Percentiles rank a stretch among this genome's conserved stretches.
Conservation (phyloP, 148 eudicot genomes). For the Chenopodium berlandieri region DNA sequence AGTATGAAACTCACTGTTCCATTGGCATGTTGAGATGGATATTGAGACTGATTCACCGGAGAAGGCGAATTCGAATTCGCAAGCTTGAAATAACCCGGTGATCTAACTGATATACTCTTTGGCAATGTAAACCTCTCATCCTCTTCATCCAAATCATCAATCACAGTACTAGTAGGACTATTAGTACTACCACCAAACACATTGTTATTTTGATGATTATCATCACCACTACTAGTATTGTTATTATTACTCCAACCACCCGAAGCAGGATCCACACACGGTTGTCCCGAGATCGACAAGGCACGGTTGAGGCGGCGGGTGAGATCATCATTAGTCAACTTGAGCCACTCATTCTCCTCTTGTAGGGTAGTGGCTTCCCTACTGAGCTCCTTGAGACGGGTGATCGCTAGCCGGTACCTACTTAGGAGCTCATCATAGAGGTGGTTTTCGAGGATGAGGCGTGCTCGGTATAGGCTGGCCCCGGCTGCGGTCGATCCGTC, state of each 20-base stretch:
- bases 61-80: background rate
- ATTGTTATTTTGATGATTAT: background rate
- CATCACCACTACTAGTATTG: background rate
- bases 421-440: slow-evolving; percentile 55
- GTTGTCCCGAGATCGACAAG: slow-evolving; percentile 13
- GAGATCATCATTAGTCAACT: slow-evolving; percentile 53
- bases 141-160: slow-evolving; percentile 1
- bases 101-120: slow-evolving; percentile 63
- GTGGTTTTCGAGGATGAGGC: slow-evolving; percentile 56
- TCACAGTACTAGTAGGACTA: slow-evolving; percentile 49
- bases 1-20: slow-evolving; percentile 17
- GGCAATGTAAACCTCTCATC: slow-evolving; percentile 35
- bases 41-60: background rate
- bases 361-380: slow-evolving; percentile 48
- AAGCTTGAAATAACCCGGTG: slow-evolving; percentile 48
- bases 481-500: slow-evolving; percentile 24
- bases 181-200: slow-evolving; percentile 7
- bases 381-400: slow-evolving; percentile 52
- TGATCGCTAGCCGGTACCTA: slow-evolving; percentile 48
- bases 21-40: slow-evolving; percentile 15
- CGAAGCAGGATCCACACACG: background rate
- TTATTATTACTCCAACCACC: background rate
- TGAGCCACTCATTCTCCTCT: slow-evolving; percentile 58
- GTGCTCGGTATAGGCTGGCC: slow-evolving; percentile 43
- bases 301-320: slow-evolving; percentile 36